These are phyloP conservation scores for Neofusicoccum sp. DNA, from an alignment of 2,329 filamentous ascomycete genomes.

Conservation along the genomic window DNA sequence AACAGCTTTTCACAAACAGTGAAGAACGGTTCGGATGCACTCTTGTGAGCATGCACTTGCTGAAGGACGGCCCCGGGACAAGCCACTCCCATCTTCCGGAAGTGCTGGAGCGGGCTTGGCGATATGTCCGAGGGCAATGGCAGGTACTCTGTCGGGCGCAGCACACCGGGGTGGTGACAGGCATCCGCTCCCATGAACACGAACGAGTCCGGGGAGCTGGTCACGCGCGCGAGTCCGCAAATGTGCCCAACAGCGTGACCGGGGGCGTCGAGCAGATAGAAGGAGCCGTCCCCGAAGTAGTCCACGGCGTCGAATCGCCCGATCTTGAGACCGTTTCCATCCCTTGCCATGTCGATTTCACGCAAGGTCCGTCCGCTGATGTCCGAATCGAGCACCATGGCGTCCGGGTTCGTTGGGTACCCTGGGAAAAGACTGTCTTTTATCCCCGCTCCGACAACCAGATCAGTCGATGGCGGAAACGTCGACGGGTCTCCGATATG, in stretches of 20 bases:
- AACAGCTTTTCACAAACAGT: too few relatives aligned
- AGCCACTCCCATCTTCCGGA: too few relatives aligned
- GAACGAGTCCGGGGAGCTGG: conserved; percentile 23
- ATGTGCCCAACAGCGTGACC: conserved; percentile 54
- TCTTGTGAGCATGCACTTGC: too few relatives aligned
- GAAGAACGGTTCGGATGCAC: too few relatives aligned
- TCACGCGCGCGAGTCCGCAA: conserved; percentile 50
- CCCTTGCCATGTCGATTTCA: conserved; percentile 26
- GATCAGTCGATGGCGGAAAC: conserved; percentile 47
- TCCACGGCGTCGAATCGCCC: conserved; percentile 50
- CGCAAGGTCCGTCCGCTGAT: conserved; percentile 25
- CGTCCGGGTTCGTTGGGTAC: conserved; percentile 38
- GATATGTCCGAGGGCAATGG: too few relatives aligned
- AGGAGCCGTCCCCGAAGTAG: conserved; percentile 56
- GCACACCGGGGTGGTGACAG: conserved; percentile 27
- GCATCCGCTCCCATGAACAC: conserved; percentile 30
- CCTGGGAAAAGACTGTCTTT: conserved; percentile 47
- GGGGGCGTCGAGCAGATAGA: conserved; percentile 55
- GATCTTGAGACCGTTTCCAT: conserved; percentile 30
- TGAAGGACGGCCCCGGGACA: too few relatives aligned
- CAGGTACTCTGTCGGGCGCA: conserved; percentile 28
- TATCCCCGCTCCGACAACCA: conserved; percentile 56
- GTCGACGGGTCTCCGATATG: conserved; percentile 52
- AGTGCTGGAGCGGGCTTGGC: too few relatives aligned
- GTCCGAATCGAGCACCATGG: conserved; percentile 26